A percentile compares a stretch with the other conserved stretches of the same genome.
Evolutionary conservation across 345 rosid species (phyloP).

Genomic region (Mangifera indica): DNA sequence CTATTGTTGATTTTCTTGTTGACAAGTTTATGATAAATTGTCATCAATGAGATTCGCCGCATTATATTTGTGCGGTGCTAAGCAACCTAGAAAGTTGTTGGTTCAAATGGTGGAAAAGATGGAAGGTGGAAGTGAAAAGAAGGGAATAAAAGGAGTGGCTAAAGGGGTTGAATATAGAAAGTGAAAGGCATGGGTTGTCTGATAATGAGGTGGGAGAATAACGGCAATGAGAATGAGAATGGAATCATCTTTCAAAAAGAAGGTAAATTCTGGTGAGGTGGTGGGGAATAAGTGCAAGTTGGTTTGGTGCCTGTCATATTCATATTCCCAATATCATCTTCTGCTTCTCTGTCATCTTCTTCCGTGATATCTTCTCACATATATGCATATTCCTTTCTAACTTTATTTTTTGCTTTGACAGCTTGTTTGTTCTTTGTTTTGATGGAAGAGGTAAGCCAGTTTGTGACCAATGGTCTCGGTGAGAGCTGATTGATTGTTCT

Average conservation of each 20-base stretch:
- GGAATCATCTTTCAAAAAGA: constrained; percentile 2
- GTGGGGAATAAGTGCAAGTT: neutral
- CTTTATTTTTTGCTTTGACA: neutral
- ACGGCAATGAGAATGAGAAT: constrained; percentile 3
- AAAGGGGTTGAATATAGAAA: no score
- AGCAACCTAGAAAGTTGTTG: neutral
- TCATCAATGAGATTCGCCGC: neutral
- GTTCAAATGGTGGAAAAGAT: neutral
- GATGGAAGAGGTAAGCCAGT: neutral
- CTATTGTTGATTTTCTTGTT: neutral
- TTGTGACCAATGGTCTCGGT: neutral
- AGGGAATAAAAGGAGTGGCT: neutral
- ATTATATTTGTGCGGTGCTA: neutral
- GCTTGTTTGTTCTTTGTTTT: neutral
- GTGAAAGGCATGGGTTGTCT: neutral
- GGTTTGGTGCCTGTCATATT: neutral
- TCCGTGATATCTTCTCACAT: no score
- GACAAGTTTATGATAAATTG: neutral
- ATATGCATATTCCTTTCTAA: neutral
- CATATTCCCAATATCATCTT: no score
- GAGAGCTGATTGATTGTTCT: neutral
- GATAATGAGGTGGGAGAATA: neutral
- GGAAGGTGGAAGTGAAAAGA: neutral
- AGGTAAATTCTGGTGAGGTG: neutral
- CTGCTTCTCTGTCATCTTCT: no score